Evolutionary conservation across 192 early-diverging fungal genomes (phyloP).

Genomic region (Coemansia sp.): DNA sequence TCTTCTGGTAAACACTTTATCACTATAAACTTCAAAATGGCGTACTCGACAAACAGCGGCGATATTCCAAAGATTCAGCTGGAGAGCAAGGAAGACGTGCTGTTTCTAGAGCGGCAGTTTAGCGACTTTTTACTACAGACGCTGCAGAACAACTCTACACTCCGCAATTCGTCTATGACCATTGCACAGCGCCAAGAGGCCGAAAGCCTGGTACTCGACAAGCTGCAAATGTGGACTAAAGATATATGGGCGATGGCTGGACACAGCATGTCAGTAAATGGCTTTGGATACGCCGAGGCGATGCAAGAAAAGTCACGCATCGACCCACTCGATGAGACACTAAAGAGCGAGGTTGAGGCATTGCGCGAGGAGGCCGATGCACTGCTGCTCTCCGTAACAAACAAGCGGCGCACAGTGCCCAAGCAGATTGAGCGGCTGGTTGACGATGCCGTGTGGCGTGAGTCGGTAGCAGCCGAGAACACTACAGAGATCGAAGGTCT

Average conservation of each 20-base stretch:
- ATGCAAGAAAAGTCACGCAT: conserved; percentile 37
- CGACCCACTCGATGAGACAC: conserved; percentile 37
- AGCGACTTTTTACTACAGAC: conserved; percentile 22
- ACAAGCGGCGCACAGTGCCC: conserved; percentile 40
- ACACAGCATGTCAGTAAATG: conserved; percentile 43
- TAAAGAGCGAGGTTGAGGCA: conserved; percentile 33
- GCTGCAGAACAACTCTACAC: conserved; percentile 22
- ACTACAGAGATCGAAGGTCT: conserved; percentile 25
- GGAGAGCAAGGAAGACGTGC: conserved; percentile 49
- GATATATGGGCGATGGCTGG: conserved; percentile 40
- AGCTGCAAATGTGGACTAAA: conserved; percentile 27
- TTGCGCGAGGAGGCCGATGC: conserved; percentile 39
- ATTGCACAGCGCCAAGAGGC: conserved; percentile 40
- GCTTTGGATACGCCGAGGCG: conserved; percentile 40
- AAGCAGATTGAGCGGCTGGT: conserved; percentile 41
- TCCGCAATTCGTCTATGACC: conserved; percentile 28
- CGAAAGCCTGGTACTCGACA: conserved; percentile 10
- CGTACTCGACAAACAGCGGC: conserved; percentile 6
- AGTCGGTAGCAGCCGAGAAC: conserved; percentile 38
- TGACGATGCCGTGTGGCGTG: conserved; percentile 30
- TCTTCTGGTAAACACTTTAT: neutral
- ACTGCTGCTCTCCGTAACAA: conserved; percentile 30
- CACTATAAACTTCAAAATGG: neutral
- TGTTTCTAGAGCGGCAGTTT: conserved; percentile 39
- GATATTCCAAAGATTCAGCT: conserved; percentile 52